Conservation (phyloP, 768 basidiomycete genomes). For the Suillus weaverae region DNA sequence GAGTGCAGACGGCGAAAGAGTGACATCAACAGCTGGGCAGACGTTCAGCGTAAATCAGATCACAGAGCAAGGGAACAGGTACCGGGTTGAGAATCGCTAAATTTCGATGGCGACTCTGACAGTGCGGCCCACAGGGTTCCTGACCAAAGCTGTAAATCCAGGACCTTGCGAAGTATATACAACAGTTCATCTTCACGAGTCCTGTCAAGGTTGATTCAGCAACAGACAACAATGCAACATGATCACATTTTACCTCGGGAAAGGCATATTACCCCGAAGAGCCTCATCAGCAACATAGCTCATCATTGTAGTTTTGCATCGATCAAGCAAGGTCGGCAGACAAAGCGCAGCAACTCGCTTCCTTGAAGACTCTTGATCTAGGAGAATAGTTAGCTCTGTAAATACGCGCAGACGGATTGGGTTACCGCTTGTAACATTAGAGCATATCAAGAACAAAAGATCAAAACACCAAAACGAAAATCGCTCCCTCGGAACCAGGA, state of each 20-base stretch:
- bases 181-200: slow-evolving; percentile 87
- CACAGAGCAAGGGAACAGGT: slow-evolving; percentile 16
- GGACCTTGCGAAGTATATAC: slow-evolving; percentile 79
- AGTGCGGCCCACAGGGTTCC: slow-evolving; percentile 77
- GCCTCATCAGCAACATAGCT: slow-evolving; percentile 83
- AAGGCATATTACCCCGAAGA: slow-evolving; percentile 84
- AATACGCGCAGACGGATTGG: not conserved
- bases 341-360: slow-evolving; percentile 71
- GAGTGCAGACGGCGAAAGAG: slow-evolving; percentile 50
- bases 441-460: slow-evolving; percentile 78
- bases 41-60: slow-evolving; percentile 1
- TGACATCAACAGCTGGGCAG: slow-evolving; percentile 40
- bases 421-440: slow-evolving; percentile 60
- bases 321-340: slow-evolving; percentile 69
- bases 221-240: not conserved
- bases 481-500: slow-evolving; percentile 69
- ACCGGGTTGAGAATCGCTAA: slow-evolving; percentile 61
- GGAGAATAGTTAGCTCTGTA: not conserved
- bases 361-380: slow-evolving; percentile 62
- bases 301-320: slow-evolving; percentile 69
- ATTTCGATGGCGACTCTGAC: slow-evolving; percentile 61
- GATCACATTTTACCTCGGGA: slow-evolving; percentile 61
- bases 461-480: slow-evolving; percentile 96
- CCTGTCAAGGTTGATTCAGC: slow-evolving; percentile 37
- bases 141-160: slow-evolving; percentile 68